These are phyloP conservation scores for Porphyrellus cyaneotinctus DNA, from an alignment of 768 basidiomycete species.

Conservation along the genomic window DNA sequence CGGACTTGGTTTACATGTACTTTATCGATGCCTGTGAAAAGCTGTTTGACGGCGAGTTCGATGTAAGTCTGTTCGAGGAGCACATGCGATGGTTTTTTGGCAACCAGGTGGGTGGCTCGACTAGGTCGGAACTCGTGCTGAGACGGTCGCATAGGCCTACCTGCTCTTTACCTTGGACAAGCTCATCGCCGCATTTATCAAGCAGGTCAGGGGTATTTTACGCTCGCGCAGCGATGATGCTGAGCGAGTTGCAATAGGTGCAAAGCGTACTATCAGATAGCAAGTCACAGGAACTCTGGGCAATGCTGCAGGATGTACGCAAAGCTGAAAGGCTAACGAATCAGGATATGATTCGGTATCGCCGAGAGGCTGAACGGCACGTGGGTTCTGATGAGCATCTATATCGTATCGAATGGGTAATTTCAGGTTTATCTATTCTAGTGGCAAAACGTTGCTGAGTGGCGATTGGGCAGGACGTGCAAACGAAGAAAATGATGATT, in stretches of 20 bases:
- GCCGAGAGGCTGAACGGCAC: slow-evolving; percentile 73
- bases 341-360: slow-evolving; percentile 71
- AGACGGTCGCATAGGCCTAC: slow-evolving; percentile 65
- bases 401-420: slow-evolving; percentile 78
- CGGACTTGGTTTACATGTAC: slow-evolving; percentile 81
- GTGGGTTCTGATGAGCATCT: slow-evolving; percentile 72
- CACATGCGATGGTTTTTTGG: slow-evolving; percentile 94
- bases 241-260: slow-evolving; percentile 46
- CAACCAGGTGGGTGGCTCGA: slow-evolving; percentile 55
- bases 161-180: slow-evolving; percentile 93
- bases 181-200: slow-evolving; percentile 81
- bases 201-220: slow-evolving; percentile 59
- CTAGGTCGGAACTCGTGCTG: background rate
- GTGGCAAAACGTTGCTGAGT: slow-evolving; percentile 6
- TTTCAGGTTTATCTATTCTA: slow-evolving; percentile 21
- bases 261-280: slow-evolving; percentile 81
- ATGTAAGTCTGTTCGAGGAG: slow-evolving; percentile 90
- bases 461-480: slow-evolving; percentile 44
- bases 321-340: slow-evolving; percentile 47
- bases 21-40: slow-evolving; percentile 89
- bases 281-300: slow-evolving; percentile 84
- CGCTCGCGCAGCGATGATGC: background rate
- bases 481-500: slow-evolving; percentile 52
- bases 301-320: slow-evolving; percentile 65
- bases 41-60: slow-evolving; percentile 89